Percentiles rank a stretch among this genome's conserved stretches.
phyloP scores from a whole-genome alignment of 768 basidiomycete genomes.

The Mycena leptocephala region DNA sequence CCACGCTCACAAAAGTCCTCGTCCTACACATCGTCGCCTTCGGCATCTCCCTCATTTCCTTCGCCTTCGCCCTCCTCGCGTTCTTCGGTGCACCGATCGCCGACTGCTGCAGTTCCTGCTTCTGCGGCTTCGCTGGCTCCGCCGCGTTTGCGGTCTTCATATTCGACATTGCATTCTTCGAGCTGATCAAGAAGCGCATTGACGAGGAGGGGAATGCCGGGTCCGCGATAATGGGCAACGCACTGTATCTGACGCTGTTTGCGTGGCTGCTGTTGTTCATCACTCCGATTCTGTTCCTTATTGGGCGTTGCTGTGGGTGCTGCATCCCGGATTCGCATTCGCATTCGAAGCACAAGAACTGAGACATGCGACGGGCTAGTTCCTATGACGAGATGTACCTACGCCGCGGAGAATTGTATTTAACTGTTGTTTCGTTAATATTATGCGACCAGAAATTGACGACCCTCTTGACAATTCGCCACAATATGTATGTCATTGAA shows the following conservation, averaged over 20 bases:
- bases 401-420: too few relatives aligned
- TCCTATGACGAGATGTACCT: too few relatives aligned
- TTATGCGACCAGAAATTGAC: too few relatives aligned
- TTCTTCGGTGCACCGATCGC: conserved; percentile 1
- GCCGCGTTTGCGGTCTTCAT: background rate
- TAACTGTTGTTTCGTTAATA: too few relatives aligned
- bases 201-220: conserved; percentile 11
- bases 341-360: background rate
- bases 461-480: too few relatives aligned
- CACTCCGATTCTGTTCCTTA: conserved; percentile 24
- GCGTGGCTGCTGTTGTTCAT: too few relatives aligned
- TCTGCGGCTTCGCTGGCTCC: conserved; percentile 13
- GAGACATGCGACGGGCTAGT: too few relatives aligned
- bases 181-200: conserved; percentile 22
- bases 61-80: conserved; percentile 13
- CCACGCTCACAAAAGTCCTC: background rate
- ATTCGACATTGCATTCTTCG: conserved; percentile 29
- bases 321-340: conserved; percentile 12
- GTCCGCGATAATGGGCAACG: conserved; percentile 22
- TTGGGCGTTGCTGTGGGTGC: conserved; percentile 30
- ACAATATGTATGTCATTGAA: too few relatives aligned
- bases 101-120: conserved; percentile 11
- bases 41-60: conserved; percentile 14
- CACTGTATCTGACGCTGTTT: conserved; percentile 21
- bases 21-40: conserved; percentile 16